Base-by-base conservation (phyloP, 2,329 filamentous ascomycete species). In the Talaromyces piceae region DNA sequence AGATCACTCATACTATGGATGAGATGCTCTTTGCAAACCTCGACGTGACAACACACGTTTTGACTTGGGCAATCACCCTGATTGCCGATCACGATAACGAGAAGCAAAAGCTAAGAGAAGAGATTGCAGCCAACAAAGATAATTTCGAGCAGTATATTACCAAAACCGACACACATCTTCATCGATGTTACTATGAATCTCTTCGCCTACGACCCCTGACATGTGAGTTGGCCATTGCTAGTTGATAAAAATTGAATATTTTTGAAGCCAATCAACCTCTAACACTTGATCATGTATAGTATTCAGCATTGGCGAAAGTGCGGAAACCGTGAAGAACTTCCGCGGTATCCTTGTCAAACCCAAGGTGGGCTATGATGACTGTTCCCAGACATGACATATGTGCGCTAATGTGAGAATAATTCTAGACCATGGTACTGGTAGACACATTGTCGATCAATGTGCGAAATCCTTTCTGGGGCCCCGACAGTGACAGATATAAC, bases 1-100 rank as follows among this genome's bases (percentile, higher is more conserved):
- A 71, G 39, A 47, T 70, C 1, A 58, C 69, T 0, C 73, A 74
- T 26, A 76, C 74, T 0, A 56, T 76, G 5, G 73, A 77, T 53
- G 74, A 77, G 57, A 65, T 66, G 41, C 64, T 77, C 0, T 77
- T 68, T 52, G 73, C 71, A 2, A 76, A 77, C 52, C 62, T 77
- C 1, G 74, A 77, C 52, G 73, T 77, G 7, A 74, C 73, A 0
- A 67, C 66, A 2, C 69, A 70, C 4, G 71, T 58, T 1, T 45
- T 76, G 0, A 68, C 70, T 0, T 77, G 74, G 73, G 67, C 63
- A n/a, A 54, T 73, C 0, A 59, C 74, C 1, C 70, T 73, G 44
- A 58, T 77, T 5, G 45, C 45, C 8, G 28, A 47, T 3, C n/a
- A 47, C 16, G 2, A 11, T 11, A 11, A 3, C 3, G n/a, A 13